Percentiles rank a stretch among this genome's conserved stretches.
These are phyloP conservation scores for Mycena chlorophos DNA, from an alignment of 768 basidiomycete species.

Conservation along the genomic window DNA sequence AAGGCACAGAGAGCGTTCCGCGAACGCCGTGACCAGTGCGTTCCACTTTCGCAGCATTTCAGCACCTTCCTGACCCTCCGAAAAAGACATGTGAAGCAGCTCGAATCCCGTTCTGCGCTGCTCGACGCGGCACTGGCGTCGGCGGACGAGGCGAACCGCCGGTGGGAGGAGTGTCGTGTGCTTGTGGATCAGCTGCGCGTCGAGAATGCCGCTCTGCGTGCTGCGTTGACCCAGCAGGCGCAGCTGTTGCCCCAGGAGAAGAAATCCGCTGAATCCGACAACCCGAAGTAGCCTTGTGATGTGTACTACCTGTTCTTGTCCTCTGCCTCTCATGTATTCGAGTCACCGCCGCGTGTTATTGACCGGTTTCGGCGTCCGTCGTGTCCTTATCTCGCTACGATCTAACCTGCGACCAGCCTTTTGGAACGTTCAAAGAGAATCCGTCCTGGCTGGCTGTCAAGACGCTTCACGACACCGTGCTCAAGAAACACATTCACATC, in stretches of 20 bases:
- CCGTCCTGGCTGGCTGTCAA: slow-evolving; percentile 74
- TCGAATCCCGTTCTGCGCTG: slow-evolving; percentile 82
- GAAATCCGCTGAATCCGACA: background rate
- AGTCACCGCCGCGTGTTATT: too few species aligned
- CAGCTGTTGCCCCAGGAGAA: slow-evolving; percentile 32
- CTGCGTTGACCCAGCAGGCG: slow-evolving; percentile 55
- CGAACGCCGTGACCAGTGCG: slow-evolving; percentile 86
- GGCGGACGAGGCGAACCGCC: slow-evolving; percentile 84
- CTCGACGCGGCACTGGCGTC: slow-evolving; percentile 84
- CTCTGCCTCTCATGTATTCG: too few species aligned
- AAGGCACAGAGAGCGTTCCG: slow-evolving; percentile 92
- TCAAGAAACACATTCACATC: slow-evolving; percentile 25
- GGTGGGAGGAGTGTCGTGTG: slow-evolving; percentile 89
- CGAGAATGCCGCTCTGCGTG: slow-evolving; percentile 77
- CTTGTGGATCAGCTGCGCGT: slow-evolving; percentile 85
- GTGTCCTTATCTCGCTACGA: background rate
- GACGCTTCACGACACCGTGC: slow-evolving; percentile 56
- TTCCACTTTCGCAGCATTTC: slow-evolving; percentile 20
- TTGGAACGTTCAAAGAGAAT: slow-evolving; percentile 55
- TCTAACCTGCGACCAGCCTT: slow-evolving; percentile 42
- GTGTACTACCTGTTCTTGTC: background rate
- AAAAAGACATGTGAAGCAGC: slow-evolving; percentile 78
- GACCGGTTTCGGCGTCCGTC: background rate
- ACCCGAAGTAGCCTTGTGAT: background rate
- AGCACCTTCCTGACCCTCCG: slow-evolving; percentile 12